phyloP scores from a whole-genome alignment of 2,329 filamentous ascomycete genomes.

The Alternaria brassicicola region DNA sequence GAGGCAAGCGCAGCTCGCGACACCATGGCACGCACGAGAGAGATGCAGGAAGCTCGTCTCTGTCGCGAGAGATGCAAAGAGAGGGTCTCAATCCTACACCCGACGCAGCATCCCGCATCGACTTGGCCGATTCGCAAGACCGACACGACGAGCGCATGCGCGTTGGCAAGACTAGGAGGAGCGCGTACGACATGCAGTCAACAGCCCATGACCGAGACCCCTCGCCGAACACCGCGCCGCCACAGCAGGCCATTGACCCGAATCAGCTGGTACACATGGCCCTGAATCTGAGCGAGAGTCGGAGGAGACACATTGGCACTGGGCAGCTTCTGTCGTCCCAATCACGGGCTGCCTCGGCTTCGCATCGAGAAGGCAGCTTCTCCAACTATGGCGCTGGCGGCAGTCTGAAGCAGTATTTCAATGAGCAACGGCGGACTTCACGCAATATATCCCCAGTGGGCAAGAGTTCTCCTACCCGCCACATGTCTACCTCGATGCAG shows the following conservation, averaged over 20 bases:
- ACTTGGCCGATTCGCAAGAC: constrained; percentile 13
- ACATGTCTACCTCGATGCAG: constrained; percentile 37
- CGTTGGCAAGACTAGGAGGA: constrained; percentile 29
- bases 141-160: constrained; percentile 19
- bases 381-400: constrained; percentile 56
- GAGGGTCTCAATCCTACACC: constrained; percentile 13
- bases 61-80: constrained; percentile 25
- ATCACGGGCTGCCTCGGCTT: constrained; percentile 56
- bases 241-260: constrained; percentile 72
- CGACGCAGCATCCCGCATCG: constrained; percentile 2
- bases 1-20: constrained; percentile 48
- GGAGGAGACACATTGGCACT: constrained; percentile 66
- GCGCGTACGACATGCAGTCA: constrained; percentile 8
- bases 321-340: constrained; percentile 59
- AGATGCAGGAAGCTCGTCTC: constrained; percentile 30
- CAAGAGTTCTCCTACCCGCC: constrained; percentile 40
- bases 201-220: constrained; percentile 12
- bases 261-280: constrained; percentile 93
- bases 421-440: constrained; percentile 70
- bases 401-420: constrained; percentile 71
- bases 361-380: constrained; percentile 49
- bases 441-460: constrained; percentile 66
- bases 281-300: constrained; percentile 82
- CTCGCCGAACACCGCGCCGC: constrained; percentile 14
- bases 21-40: constrained; percentile 37